Percentiles rank a stretch among this genome's conserved stretches.
Conservation (phyloP, 2,329 filamentous ascomycete genomes). For the Exserohilum turcica region DNA sequence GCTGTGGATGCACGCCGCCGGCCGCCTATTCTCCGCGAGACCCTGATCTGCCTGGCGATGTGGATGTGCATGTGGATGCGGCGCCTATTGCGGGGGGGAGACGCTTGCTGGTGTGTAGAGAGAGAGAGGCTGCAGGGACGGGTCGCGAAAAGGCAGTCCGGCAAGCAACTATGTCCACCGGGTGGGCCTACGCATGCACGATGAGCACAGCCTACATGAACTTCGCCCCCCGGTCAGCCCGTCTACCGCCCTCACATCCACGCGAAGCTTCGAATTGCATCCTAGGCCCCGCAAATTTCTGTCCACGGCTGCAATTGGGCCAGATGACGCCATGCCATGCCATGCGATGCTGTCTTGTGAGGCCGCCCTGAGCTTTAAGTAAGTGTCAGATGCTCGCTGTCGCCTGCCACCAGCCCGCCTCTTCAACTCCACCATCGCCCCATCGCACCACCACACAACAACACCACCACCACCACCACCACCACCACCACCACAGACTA, state of each 20-base stretch:
- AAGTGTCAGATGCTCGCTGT: constrained; percentile 20
- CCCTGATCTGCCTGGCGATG: constrained; percentile 15
- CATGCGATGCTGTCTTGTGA: constrained; percentile 15
- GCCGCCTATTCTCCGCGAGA: constrained; percentile 10
- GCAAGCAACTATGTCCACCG: no score
- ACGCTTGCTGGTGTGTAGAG: constrained; percentile 1
- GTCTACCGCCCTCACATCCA: constrained; percentile 21
- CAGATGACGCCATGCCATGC: constrained; percentile 29
- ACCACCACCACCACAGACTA: constrained; percentile 8
- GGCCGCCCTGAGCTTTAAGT: constrained; percentile 18
- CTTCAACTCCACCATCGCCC: constrained; percentile 2
- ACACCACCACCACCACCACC: neutral
- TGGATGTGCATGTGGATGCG: no score
- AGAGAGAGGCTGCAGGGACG: constrained; percentile 6
- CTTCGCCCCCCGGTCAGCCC: constrained; percentile 22
- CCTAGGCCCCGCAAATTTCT: constrained; percentile 13
- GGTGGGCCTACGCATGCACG: constrained; percentile 20
- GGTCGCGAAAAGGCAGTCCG: no score
- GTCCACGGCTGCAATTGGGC: constrained; percentile 12
- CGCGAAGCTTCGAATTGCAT: constrained; percentile 19
- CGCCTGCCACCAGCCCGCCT: neutral
- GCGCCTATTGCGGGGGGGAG: constrained; percentile 10
- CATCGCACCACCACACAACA: no score
- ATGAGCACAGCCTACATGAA: constrained; percentile 20
- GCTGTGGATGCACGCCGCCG: constrained; percentile 4